Evolutionary conservation across 1,284 basidiomycete genomes (phyloP), one percentile per base, ranked within the genome.

Genomic region (Cryptococcus sp.): DNA sequence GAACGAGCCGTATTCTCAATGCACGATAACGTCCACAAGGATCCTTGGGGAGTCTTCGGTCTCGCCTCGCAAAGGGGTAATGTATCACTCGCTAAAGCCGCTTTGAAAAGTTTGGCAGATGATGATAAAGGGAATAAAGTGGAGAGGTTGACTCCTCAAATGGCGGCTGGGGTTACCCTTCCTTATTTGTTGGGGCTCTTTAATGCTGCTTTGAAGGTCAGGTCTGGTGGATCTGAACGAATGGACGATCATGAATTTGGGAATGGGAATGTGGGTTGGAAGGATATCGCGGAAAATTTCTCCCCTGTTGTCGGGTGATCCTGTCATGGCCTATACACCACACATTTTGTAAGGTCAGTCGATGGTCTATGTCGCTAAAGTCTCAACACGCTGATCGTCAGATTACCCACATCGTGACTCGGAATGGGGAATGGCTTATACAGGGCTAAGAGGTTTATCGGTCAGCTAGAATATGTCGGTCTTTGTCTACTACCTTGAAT

Each of bases 131-230:
- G 36, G 16, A 19, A 16, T 19, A 39, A 39, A 16, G 16, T 39
- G 18, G 18, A 22, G 25, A 11, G 21, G 18, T 40, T 57, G 42
- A 54, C 46, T 13, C 49, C 53, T 7, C 37, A 24, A 16, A n/a
- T 50, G 19, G 43, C 47, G 11, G n/a, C 13, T n/a, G 46, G 40
- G 10, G 41, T 59, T 9, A 7, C 54, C 11, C 3, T 50, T 9
- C 48, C 54, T 3, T 59, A 49, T 49, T 37, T 56, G 25, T 37
- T 54, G 16, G 57, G 51, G 11, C 40, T 59, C 10, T 53, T 50
- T 42, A 31, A 47, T 21, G 53, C 56, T 3, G 53, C 50, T n/a
- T 36, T 58, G 24, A 39, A 47, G 34, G 45, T 24, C 19, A 14
- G 37, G 47, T 25, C 21, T 18, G 5, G 14, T 4, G 28, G 28